Evolutionary conservation across 2,329 filamentous ascomycete species (phyloP).

Genomic region (Diaporthe sp.): DNA sequence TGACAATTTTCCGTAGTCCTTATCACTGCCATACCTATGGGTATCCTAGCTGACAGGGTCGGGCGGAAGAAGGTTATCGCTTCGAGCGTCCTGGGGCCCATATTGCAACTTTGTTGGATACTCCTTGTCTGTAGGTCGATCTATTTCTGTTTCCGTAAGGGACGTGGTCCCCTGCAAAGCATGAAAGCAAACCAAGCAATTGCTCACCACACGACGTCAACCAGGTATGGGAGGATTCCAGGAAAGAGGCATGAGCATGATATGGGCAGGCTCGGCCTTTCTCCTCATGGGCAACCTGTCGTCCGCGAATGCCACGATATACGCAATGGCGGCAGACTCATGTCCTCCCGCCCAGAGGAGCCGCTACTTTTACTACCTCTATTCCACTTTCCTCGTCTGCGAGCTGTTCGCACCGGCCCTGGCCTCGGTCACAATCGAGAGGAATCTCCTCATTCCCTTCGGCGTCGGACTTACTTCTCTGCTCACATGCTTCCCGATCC

Average conservation of each 20-base stretch:
- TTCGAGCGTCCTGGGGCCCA: slow-evolving; percentile 32
- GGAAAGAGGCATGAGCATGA: slow-evolving; percentile 28
- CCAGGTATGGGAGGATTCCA: slow-evolving; percentile 29
- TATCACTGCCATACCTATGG: slow-evolving; percentile 33
- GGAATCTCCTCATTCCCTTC: slow-evolving; percentile 29
- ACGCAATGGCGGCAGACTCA: slow-evolving; percentile 35
- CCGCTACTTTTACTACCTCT: slow-evolving; percentile 36
- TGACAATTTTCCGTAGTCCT: slow-evolving; percentile 28
- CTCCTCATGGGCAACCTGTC: slow-evolving; percentile 35
- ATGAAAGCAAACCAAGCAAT: background rate
- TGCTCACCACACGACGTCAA: background rate
- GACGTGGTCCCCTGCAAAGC: background rate
- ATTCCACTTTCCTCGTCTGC: slow-evolving; percentile 35
- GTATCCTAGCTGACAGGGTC: slow-evolving; percentile 34
- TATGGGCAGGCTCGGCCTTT: slow-evolving; percentile 33
- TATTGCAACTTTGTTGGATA: slow-evolving; percentile 31
- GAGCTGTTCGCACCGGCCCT: slow-evolving; percentile 34
- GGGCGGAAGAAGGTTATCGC: slow-evolving; percentile 33
- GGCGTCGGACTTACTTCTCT: slow-evolving; percentile 30
- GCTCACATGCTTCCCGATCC: slow-evolving; percentile 27
- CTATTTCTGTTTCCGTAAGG: background rate
- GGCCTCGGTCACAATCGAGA: slow-evolving; percentile 32
- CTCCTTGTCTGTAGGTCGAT: slow-evolving; percentile 27
- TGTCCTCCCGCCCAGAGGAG: slow-evolving; percentile 33
- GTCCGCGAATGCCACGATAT: slow-evolving; percentile 35